Base-by-base conservation (phyloP, 176 grass and related monocot genomes). In the Aegilops speltoides region DNA sequence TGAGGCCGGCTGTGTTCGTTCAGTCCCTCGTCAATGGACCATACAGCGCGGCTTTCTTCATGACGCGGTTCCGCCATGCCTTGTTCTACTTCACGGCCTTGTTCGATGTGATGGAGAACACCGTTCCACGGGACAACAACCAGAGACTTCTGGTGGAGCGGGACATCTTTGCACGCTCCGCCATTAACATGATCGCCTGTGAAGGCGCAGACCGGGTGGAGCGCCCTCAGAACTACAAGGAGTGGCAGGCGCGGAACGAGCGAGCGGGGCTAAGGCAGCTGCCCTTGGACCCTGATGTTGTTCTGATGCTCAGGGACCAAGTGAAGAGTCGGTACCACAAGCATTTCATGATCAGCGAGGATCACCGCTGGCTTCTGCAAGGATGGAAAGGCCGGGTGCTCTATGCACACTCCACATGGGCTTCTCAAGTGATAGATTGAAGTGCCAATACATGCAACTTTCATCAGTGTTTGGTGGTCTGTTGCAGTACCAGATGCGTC, bases 21-120 rank as follows among this genome's bases (percentile, higher is more conserved):
- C 87, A 93, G 6, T 81, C 20, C 25, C 19, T 54, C 1, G 68
- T 56, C n/a, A 93, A 90, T 41, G 87, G 69, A 50, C 79, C 84
- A 9, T 92, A 81, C 60, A 71, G 69, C 17, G 69, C 87, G 5
- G 65, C 90, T 1, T 84, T 84, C 82, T 92, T 92, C 68, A 76
- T 84, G 78, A 89, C 84, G 62, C 73, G 90, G 29, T 89, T 89
- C 45, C 79, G 90, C 14, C 79, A 84, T 31, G 87, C 84, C 4
- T 60, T 92, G n/a, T 84, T 81, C 25, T 36, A 77, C 83, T 92
- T 65, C 65, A 80, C 87, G 1, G 87, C 90, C 1, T 6, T 80
- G 67, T 92, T 92, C 14, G 90, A 92, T 61, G 79, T 89, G 90
- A 40, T 89, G 57, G 83, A 92, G 15, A 80, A 73, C 16, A 92